A percentile compares a stretch with the other conserved stretches of the same genome.
Conservation (phyloP, 306 rosid species). For the Quercus suber region DNA sequence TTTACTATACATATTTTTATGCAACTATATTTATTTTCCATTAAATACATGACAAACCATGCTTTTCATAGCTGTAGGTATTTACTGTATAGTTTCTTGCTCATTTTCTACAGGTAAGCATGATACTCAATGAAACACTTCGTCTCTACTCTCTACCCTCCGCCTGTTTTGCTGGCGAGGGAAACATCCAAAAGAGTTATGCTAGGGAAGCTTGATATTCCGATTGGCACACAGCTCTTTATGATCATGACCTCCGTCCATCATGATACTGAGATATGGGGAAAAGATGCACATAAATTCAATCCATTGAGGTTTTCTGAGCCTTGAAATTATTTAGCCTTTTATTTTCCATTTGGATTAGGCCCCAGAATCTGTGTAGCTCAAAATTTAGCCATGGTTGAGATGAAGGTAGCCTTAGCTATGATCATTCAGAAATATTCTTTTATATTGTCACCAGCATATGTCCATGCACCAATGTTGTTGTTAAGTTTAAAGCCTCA, state of each 20-base stretch:
- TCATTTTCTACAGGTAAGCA: conserved; percentile 44
- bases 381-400: conserved; percentile 61
- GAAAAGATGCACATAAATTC: conserved; percentile 63
- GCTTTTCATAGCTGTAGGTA: neutral
- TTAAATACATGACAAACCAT: neutral
- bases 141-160: conserved; percentile 75
- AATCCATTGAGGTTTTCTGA: conserved; percentile 59
- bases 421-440: conserved; percentile 41
- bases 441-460: conserved; percentile 44
- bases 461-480: conserved; percentile 45
- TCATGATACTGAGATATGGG: conserved; percentile 64
- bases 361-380: conserved; percentile 66
- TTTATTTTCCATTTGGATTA: conserved; percentile 56
- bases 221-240: conserved; percentile 53
- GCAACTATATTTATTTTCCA: neutral
- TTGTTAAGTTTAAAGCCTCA: conserved; percentile 43
- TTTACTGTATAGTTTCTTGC: neutral
- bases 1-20: neutral
- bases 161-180: conserved; percentile 43
- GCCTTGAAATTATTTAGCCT: conserved; percentile 57
- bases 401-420: conserved; percentile 46
- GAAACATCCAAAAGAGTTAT: conserved; percentile 37
- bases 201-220: conserved; percentile 55
- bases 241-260: conserved; percentile 56
- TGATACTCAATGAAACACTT: conserved; percentile 71